phyloP scores from a whole-genome alignment of 2,329 filamentous ascomycete species.

The Neopestalotiopsis sp. region DNA sequence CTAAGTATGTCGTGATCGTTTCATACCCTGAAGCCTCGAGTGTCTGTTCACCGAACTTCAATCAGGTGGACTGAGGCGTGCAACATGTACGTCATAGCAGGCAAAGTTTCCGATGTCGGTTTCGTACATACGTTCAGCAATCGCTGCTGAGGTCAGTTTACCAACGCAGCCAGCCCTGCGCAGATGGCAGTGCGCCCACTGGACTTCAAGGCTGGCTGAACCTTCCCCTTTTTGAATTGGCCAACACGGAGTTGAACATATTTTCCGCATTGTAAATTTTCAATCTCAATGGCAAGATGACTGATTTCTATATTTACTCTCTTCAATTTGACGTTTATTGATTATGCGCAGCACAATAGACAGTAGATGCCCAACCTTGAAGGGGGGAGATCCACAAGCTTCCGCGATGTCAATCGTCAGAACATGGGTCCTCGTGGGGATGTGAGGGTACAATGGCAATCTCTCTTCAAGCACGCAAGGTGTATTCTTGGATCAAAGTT shows the following conservation, averaged over 20 bases:
- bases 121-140: background rate
- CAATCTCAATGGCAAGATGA: background rate
- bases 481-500: background rate
- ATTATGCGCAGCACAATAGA: no score
- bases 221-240: background rate
- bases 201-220: background rate
- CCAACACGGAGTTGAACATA: background rate
- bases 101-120: background rate
- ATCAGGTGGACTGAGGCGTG: background rate
- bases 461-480: background rate
- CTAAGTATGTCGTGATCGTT: background rate
- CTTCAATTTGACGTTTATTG: background rate
- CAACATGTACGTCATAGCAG: background rate
- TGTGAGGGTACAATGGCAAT: background rate
- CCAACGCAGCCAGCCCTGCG: background rate
- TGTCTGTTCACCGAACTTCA: no score
- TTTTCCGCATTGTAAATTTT: background rate
- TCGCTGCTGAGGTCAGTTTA: background rate
- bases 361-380: background rate
- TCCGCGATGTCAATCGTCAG: background rate
- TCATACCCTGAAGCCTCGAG: background rate
- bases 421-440: constrained; percentile 1
- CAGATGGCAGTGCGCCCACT: background rate
- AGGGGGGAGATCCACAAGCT: background rate
- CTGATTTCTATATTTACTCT: background rate